phyloP scores from a whole-genome alignment of 331 rosid species.

The Arachis monticola region DNA sequence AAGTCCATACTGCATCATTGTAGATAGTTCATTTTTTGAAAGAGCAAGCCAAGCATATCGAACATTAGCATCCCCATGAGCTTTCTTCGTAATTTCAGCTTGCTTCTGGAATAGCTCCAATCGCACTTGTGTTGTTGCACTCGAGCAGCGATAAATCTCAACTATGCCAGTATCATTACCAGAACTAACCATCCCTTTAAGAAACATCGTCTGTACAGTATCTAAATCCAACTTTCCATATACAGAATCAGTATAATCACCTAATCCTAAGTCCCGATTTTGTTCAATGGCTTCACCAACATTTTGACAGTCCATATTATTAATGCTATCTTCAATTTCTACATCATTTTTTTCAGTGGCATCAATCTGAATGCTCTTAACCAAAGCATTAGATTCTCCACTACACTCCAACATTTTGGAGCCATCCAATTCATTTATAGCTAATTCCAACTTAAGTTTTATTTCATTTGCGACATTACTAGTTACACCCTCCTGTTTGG shows the following conservation, averaged over 20 bases:
- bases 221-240: conserved; percentile 52
- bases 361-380: conserved; percentile 45
- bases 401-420: conserved; percentile 59
- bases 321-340: conserved; percentile 57
- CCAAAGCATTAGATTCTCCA: conserved; percentile 68
- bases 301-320: conserved; percentile 42
- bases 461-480: conserved; percentile 49
- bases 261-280: conserved; percentile 48
- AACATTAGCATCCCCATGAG: conserved; percentile 73
- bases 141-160: conserved; percentile 54
- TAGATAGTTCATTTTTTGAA: conserved; percentile 60
- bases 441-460: conserved; percentile 70
- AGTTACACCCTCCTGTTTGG: conserved; percentile 35
- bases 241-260: conserved; percentile 45
- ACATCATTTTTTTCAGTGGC: conserved; percentile 40
- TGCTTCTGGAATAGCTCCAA: conserved; percentile 78
- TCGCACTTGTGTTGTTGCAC: conserved; percentile 50
- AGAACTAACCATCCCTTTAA: conserved; percentile 53
- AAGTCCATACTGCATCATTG: conserved; percentile 65
- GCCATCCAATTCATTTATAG: conserved; percentile 56
- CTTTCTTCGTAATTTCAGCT: conserved; percentile 61
- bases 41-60: conserved; percentile 80
- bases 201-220: conserved; percentile 64
- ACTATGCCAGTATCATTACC: conserved; percentile 45
- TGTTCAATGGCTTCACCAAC: conserved; percentile 51